phyloP scores from a whole-genome alignment of 2,329 filamentous ascomycete species.

The Cordyceps militaris region DNA sequence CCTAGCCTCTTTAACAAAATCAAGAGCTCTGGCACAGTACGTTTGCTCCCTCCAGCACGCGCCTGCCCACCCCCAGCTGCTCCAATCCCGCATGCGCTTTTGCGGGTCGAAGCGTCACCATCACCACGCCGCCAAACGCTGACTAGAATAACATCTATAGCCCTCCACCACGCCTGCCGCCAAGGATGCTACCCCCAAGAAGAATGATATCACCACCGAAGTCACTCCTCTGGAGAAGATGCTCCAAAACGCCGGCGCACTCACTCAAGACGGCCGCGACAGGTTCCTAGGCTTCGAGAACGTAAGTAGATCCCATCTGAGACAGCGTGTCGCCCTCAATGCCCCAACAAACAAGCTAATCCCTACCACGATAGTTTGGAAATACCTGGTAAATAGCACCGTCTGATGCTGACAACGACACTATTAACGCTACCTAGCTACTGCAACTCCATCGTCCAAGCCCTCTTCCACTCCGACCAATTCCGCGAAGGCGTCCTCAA shows the following conservation, averaged over 20 bases:
- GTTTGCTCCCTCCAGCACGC: slow-evolving; percentile 24
- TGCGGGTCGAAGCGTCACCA: slow-evolving; percentile 8
- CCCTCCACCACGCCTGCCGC: slow-evolving; percentile 33
- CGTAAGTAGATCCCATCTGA: slow-evolving; percentile 48
- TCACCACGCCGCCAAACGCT: slow-evolving; percentile 19
- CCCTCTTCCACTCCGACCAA: slow-evolving; percentile 87
- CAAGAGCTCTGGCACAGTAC: slow-evolving; percentile 48
- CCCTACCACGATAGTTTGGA: slow-evolving; percentile 60
- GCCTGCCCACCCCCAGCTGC: neutral
- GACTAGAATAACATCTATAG: slow-evolving; percentile 31
- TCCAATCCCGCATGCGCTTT: slow-evolving; percentile 20
- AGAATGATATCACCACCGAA: slow-evolving; percentile 52
- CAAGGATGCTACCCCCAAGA: slow-evolving; percentile 44
- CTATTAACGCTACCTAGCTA: slow-evolving; percentile 53
- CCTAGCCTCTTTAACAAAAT: slow-evolving; percentile 53
- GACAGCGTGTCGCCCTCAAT: slow-evolving; percentile 9
- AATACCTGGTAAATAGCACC: slow-evolving; percentile 74
- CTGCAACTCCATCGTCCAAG: slow-evolving; percentile 97
- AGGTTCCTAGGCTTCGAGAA: slow-evolving; percentile 99
- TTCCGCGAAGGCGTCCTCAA: slow-evolving; percentile 93
- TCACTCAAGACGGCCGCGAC: slow-evolving; percentile 84
- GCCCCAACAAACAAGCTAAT: slow-evolving; percentile 28
- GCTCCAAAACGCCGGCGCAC: slow-evolving; percentile 71
- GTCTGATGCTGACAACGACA: slow-evolving; percentile 14
- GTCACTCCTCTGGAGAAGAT: slow-evolving; percentile 63